Base-by-base conservation (phyloP, 75 land plant species). In the Chamaecyparis obtusa region DNA sequence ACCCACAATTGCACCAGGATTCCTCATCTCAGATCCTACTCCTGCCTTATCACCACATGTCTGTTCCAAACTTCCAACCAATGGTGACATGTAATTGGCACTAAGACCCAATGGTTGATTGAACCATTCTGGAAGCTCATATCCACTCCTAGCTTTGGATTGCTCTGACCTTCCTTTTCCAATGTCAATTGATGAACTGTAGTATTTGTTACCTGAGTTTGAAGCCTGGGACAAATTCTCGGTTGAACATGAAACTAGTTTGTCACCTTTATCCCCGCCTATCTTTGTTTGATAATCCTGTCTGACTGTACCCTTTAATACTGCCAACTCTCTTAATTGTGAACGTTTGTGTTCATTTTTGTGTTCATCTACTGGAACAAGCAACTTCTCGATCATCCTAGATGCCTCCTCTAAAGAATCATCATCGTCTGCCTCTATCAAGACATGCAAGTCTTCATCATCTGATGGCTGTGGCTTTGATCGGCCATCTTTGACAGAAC, bases 391-490 rank as follows among this genome's bases (percentile, higher is more conserved):
- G n/a, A 93, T 90, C 91, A 93, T 92, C 35, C 69, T 54, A 3
- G 82, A 93, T 7, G 94, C 94, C 33, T 84, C 57, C 60, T 92
- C 93, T 35, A 93, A 17, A 39, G 94, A 88, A 33, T 83, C 24
- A 55, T 90, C 86, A 81, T 84, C 89, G 21, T 92, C 93, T 56
- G 93, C 94, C 78, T 93, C 93, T 17, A 93, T 80, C 5, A 76
- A 83, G 39, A 93, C 94, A 88, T 93, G 94, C 54, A 93, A 75
- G 57, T 93, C 94, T 48, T 93, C 94, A 86, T 87, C 84, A 27
- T 90, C 89, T 36, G 75, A 80, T 36, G 85, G 69, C 0, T 0
- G 49, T 6, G 49, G 11, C 11, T 89, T 85, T 51, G 54, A 30
- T 76, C 44, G 81, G 13, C 87, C 86, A 78, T 88, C 91, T 39